Evolutionary conservation across 2,329 filamentous ascomycete genomes (phyloP), one percentile per base, ranked within the genome.

Genomic region (Dactylonectria estremocensis): DNA sequence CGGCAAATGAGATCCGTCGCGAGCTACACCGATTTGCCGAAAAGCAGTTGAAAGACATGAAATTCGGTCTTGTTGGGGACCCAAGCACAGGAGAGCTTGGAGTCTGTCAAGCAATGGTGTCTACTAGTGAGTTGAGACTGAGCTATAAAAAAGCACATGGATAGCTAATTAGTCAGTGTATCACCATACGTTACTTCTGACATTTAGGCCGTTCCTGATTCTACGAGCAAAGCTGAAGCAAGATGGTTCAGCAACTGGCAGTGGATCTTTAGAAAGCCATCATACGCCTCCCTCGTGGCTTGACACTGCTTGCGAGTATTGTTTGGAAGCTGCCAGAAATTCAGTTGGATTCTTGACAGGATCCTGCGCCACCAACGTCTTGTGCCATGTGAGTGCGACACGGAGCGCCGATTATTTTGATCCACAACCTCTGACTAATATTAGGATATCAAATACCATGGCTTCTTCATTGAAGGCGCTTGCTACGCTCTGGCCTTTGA

Each of bases 401-500:
- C 11, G 22, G 6, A 2, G 2, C 14, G 3, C 11, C 5, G 9
- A n/a, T 13, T 2, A 8, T n/a, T 24, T 3, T 20, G 16, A 20
- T 10, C 5, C 6, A n/a, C 33, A 37, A 16, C 28, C 16, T 67
- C 66, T 75, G 53, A 72, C 46, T 13, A 31, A 4, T 5, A 18
- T 6, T 22, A 85, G 83, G 79, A 83, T 74, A 73, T 84, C 4
- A 82, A 82, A 40, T 85, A 84, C 28, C 82, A 84, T 28, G 81
- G 77, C 5, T 84, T 83, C 54, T 84, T 85, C 55, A 73, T 84
- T 10, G 78, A 81, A 37, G 83, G 82, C 33, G 81, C 82, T 13
- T 77, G 77, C 11, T 83, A 83, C 55, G 80, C 80, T 3, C 64
- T 85, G 3, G 80, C 82, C 9, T 83, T 83, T 52, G 82, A 85